Evolutionary conservation across 768 basidiomycete genomes (phyloP).

Genomic region (Macrolepiota dolichaula): DNA sequence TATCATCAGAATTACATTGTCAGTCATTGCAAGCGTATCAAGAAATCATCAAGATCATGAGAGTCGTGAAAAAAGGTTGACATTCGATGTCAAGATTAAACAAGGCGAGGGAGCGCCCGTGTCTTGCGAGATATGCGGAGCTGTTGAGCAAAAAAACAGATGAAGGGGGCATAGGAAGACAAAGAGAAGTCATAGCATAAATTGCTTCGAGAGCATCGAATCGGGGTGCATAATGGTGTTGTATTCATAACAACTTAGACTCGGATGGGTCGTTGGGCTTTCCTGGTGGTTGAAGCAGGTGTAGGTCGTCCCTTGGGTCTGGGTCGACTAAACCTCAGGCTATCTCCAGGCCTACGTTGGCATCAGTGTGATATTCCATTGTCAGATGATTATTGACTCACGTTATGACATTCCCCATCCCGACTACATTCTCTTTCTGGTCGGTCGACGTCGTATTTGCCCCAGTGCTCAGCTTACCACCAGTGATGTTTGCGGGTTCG

Average conservation of each 20-base stretch:
- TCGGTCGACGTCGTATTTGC: slow-evolving; percentile 30
- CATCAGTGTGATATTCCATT: slow-evolving; percentile 2
- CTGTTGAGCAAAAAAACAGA: not conserved
- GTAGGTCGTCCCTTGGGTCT: slow-evolving; percentile 48
- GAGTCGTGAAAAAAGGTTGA: not conserved
- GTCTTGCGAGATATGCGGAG: slow-evolving; percentile 1
- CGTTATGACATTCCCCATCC: slow-evolving; percentile 47
- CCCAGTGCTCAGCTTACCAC: not conserved
- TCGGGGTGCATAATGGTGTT: not conserved
- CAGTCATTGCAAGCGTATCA: not conserved
- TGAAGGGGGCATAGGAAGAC: not conserved
- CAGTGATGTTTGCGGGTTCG: not conserved
- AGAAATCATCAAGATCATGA: slow-evolving; percentile 6
- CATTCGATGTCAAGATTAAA: not conserved
- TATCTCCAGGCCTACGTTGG: slow-evolving; percentile 39
- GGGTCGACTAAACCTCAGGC: slow-evolving; percentile 45
- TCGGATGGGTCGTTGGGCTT: slow-evolving; percentile 27
- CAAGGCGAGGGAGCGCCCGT: not conserved
- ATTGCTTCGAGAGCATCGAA: not conserved
- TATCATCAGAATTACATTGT: not conserved
- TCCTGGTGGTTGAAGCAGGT: slow-evolving; percentile 30
- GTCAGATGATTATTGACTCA: slow-evolving; percentile 31
- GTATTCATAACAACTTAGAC: slow-evolving; percentile 18
- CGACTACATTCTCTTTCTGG: slow-evolving; percentile 51
- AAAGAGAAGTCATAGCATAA: slow-evolving; percentile 5